phyloP scores from a whole-genome alignment of 75 land plant species.

The Isoetes taiwanensis region DNA sequence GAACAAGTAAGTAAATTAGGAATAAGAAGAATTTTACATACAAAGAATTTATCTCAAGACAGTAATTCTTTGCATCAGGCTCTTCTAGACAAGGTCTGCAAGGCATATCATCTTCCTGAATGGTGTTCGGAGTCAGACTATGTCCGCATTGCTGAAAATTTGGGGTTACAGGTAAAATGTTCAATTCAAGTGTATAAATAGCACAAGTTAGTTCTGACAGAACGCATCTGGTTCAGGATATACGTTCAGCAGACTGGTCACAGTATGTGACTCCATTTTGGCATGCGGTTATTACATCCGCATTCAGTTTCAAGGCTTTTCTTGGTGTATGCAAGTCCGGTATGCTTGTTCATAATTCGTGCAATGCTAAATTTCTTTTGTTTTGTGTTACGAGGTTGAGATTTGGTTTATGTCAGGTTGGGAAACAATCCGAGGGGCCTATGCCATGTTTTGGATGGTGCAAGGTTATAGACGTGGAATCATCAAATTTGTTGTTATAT shows the following conservation, averaged over 20 bases:
- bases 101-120: slow-evolving; percentile 72
- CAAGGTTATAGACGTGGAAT: slow-evolving; percentile 75
- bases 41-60: not conserved
- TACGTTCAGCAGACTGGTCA: slow-evolving; percentile 83
- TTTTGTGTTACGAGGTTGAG: not conserved
- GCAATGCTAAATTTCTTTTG: not conserved
- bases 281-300: slow-evolving; percentile 94
- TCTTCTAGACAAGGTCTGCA: slow-evolving; percentile 67
- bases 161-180: slow-evolving; percentile 46
- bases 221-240: slow-evolving; percentile 37
- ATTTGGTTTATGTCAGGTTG: slow-evolving; percentile 43
- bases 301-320: slow-evolving; percentile 67
- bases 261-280: slow-evolving; percentile 86
- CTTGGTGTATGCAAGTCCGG: slow-evolving; percentile 56
- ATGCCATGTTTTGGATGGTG: slow-evolving; percentile 85
- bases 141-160: slow-evolving; percentile 48
- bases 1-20: slow-evolving; percentile 58
- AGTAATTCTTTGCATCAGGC: slow-evolving; percentile 9
- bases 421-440: slow-evolving; percentile 76
- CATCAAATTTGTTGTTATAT: slow-evolving; percentile 78
- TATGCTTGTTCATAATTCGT: slow-evolving; percentile 9
- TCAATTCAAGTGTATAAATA: not conserved
- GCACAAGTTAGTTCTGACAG: not conserved
- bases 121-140: slow-evolving; percentile 94
- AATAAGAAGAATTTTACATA: not conserved